Evolutionary conservation across 805 yeast genomes (phyloP).

Genomic region (Nakazawaea pomicola): DNA sequence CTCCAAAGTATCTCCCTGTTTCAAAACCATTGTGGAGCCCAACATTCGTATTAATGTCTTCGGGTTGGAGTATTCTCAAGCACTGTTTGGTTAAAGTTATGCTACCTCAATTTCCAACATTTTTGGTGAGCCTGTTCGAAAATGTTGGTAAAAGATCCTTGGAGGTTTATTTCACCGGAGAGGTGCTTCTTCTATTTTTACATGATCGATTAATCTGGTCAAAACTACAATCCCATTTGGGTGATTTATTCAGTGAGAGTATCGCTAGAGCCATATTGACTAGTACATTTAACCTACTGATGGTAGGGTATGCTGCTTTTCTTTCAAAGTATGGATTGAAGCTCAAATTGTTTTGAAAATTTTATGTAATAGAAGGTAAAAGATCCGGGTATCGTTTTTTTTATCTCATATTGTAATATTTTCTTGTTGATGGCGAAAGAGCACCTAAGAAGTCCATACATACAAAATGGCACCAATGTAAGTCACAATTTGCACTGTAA

Average conservation of each 20-base stretch:
- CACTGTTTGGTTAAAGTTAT: conserved; percentile 18
- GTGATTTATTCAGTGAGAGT: background rate
- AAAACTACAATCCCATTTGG: background rate
- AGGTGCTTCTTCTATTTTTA: conserved; percentile 10
- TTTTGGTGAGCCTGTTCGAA: conserved; percentile 14
- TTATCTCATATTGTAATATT: no score
- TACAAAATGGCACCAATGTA: conserved; percentile 11
- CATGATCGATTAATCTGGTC: conserved; percentile 13
- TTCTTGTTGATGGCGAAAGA: no score
- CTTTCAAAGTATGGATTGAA: background rate
- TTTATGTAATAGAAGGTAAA: background rate
- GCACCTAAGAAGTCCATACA: no score
- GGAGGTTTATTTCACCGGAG: conserved; percentile 24
- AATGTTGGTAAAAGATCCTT: conserved; percentile 25
- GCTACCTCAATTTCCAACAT: conserved; percentile 22
- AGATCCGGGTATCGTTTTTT: no score
- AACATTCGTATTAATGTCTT: conserved; percentile 24
- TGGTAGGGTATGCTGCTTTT: background rate
- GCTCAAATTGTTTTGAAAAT: background rate
- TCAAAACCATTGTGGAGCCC: conserved; percentile 33
- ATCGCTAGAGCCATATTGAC: background rate
- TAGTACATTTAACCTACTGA: background rate
- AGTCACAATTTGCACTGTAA: no score
- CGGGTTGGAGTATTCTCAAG: conserved; percentile 26
- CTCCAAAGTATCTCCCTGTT: conserved; percentile 26